phyloP scores from a whole-genome alignment of 805 yeast species.

The Lachancea quebecensis region DNA sequence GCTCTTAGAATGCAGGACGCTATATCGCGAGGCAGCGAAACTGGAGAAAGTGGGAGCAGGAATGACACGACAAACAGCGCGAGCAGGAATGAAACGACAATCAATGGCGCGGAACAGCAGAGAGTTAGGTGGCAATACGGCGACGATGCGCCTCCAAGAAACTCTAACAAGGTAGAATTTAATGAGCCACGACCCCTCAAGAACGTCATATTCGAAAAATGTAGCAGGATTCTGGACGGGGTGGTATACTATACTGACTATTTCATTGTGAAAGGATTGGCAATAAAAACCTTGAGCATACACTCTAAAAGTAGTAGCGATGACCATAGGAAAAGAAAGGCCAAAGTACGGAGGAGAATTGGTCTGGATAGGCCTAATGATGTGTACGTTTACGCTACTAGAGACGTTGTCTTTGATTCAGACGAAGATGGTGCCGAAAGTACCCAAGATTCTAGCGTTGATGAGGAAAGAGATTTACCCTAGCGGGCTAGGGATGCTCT shows the following conservation, averaged over 20 bases:
- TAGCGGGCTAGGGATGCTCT: no score
- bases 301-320: constrained; percentile 23
- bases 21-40: constrained; percentile 13
- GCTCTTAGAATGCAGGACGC: constrained; percentile 26
- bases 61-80: not conserved
- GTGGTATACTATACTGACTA: constrained; percentile 44
- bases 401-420: constrained; percentile 36
- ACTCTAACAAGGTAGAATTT: constrained; percentile 6
- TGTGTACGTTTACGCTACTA: constrained; percentile 38
- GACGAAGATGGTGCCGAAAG: constrained; percentile 17
- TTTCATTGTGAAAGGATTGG: constrained; percentile 51
- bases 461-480: no score
- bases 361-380: constrained; percentile 29
- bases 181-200: constrained; percentile 4
- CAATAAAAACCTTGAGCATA: constrained; percentile 43
- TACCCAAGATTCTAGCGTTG: no score
- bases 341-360: constrained; percentile 22
- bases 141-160: not conserved
- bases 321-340: constrained; percentile 16
- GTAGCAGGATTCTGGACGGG: constrained; percentile 32
- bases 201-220: constrained; percentile 10
- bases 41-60: constrained; percentile 1
- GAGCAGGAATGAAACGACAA: not conserved
- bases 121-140: not conserved
- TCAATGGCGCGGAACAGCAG: not conserved